Evolutionary conservation across 352 stramenopile genomes (phyloP), one percentile per base, ranked within the genome.

Genomic region (Halophytophthora batemanensis): DNA sequence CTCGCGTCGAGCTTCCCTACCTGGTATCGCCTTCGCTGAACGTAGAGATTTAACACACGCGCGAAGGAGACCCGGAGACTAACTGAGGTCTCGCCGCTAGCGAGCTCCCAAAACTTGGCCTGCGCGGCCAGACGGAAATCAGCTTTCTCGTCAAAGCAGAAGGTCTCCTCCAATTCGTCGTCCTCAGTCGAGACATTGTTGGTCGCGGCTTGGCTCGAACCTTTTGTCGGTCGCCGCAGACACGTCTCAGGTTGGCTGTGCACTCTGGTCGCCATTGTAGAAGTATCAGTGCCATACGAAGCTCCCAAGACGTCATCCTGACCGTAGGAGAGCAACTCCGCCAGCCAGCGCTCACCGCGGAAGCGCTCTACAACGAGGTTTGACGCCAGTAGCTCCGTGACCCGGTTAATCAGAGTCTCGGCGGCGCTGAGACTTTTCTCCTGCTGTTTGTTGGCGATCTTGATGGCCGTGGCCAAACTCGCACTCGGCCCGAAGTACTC

Each of bases 321-420:
- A 2, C 50, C 65, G 22, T 69, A 68, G 11, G 41, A 46, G 7
- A 82, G 22, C 2, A 86, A 58, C 51, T 86, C 71, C 15, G 71
- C 69, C 3, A 86, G 67, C 74, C 74, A 86, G 6, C 65, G 56
- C 28, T 81, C 74, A 11, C 64, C 74, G 31, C 70, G 61, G 42
- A 75, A 77, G 15, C 61, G 57, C 14, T 79, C 71, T 43, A 77
- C 64, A 3, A 52, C 34, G 1, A 56, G 58, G 15, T 45, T 53
- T 0, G 71, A 77, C 6, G 18, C 13, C 6, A 86, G 19, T 21
- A 71, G 40, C 21, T 69, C 62, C 1, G 46, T 50, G 13, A 78
- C 38, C 40, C 74, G 74, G 4, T 34, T 21, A 2, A 80, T 57
- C 1, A 79, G n/a, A 11, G 50, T 45, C 17, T 75, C 61, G 0